Conservation (phyloP, 225 moss, liverwort and hornwort species). For the Bryoerythrophyllum caledonicum region DNA sequence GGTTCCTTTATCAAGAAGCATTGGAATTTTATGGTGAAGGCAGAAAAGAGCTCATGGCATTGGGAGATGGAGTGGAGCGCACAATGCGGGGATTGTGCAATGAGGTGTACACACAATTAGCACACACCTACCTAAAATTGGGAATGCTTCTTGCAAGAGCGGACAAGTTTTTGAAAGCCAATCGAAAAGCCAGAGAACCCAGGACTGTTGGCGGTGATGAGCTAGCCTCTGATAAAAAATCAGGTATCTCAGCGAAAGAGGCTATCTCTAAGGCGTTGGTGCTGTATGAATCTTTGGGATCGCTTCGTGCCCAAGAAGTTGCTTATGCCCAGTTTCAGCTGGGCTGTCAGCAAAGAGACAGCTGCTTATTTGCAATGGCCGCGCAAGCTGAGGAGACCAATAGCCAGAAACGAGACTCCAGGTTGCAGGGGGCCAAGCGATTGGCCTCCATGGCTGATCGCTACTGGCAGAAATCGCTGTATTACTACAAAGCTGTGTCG, state of each 20-base stretch:
- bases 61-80: constrained; percentile 53
- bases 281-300: constrained; percentile 82
- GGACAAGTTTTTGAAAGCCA: constrained; percentile 65
- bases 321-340: constrained; percentile 93
- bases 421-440: constrained; percentile 69
- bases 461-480: constrained; percentile 84
- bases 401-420: constrained; percentile 61
- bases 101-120: constrained; percentile 90
- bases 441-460: constrained; percentile 85
- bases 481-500: constrained; percentile 73
- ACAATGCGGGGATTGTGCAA: constrained; percentile 73
- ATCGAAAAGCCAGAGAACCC: constrained; percentile 37
- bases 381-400: constrained; percentile 55
- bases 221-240: constrained; percentile 29
- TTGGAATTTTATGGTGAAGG: constrained; percentile 81
- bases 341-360: constrained; percentile 86
- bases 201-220: constrained; percentile 26
- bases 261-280: constrained; percentile 92
- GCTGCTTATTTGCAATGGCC: constrained; percentile 52
- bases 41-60: constrained; percentile 66
- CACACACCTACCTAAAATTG: constrained; percentile 85
- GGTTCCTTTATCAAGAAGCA: constrained; percentile 79
- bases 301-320: constrained; percentile 82
- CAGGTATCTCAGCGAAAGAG: constrained; percentile 73
- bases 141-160: constrained; percentile 91